phyloP scores from a whole-genome alignment of 192 early-diverging fungal species.

The Podila minutissima region DNA sequence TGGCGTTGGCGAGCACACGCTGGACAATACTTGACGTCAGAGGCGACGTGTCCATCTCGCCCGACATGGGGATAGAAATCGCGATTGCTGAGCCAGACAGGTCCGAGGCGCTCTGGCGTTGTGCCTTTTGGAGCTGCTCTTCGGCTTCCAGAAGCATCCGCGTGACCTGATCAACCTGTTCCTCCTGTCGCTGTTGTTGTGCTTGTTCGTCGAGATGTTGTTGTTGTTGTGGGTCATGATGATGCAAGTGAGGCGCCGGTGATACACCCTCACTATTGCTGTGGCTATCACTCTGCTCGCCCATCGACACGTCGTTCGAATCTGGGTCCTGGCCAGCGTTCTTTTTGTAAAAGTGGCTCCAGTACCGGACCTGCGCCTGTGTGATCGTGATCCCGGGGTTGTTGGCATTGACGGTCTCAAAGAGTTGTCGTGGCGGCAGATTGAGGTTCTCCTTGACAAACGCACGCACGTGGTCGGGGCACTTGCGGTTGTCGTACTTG shows the following conservation, averaged over 20 bases:
- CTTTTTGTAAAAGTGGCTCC: slow-evolving; percentile 48
- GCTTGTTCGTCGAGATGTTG: not conserved
- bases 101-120: slow-evolving; percentile 2
- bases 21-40: slow-evolving; percentile 47
- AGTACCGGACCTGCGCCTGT: slow-evolving; percentile 47
- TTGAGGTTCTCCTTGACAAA: slow-evolving; percentile 41
- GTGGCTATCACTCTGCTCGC: slow-evolving; percentile 2
- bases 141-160: not conserved
- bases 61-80: slow-evolving; percentile 32
- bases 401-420: slow-evolving; percentile 14
- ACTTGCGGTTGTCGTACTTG: slow-evolving; percentile 50
- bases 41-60: slow-evolving; percentile 22
- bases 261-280: not conserved
- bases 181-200: not conserved
- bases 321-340: slow-evolving; percentile 16
- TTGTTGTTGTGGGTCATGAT: not conserved
- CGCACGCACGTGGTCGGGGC: slow-evolving; percentile 42
- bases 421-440: slow-evolving; percentile 27
- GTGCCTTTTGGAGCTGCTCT: not conserved
- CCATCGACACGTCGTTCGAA: slow-evolving; percentile 1
- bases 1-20: slow-evolving; percentile 21
- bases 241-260: not conserved
- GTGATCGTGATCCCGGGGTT: slow-evolving; percentile 34
- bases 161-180: not conserved
- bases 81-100: slow-evolving; percentile 22